Percentiles rank a stretch among this genome's conserved stretches.
These are phyloP conservation scores for Rhododendron simsii DNA, from an alignment of 148 eudicot genomes.

Conservation along the genomic window DNA sequence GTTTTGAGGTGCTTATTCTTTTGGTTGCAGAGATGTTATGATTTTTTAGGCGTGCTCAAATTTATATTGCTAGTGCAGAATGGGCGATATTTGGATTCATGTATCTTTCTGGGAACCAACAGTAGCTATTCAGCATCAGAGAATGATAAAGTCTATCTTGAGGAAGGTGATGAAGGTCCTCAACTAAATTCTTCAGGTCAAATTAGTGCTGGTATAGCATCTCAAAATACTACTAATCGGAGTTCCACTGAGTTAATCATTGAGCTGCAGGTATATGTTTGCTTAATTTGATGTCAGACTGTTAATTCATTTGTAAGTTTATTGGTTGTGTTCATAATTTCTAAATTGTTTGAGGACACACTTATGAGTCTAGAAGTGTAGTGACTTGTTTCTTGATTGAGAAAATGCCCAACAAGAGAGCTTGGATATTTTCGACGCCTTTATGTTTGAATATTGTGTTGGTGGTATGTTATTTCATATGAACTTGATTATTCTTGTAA, in stretches of 20 bases:
- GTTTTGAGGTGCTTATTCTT: neutral
- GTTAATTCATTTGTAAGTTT: neutral
- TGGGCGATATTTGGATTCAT: constrained; percentile 78
- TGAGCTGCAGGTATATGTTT: constrained; percentile 70
- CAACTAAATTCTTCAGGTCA: constrained; percentile 23
- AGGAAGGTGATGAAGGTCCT: constrained; percentile 36
- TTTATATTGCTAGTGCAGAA: constrained; percentile 45
- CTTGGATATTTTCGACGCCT: neutral
- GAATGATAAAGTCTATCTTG: constrained; percentile 64
- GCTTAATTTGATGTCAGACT: neutral
- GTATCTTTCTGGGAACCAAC: constrained; percentile 65
- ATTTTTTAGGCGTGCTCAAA: neutral
- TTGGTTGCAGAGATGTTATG: neutral
- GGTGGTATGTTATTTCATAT: neutral
- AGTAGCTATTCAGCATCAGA: constrained; percentile 76
- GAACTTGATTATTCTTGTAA: no score
- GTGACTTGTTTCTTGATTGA: neutral
- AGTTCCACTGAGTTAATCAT: constrained; percentile 51
- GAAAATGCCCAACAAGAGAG: neutral
- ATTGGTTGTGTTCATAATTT: neutral
- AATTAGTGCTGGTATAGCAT: constrained; percentile 21
- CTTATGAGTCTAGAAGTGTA: neutral
- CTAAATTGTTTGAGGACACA: neutral
- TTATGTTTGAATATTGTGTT: neutral
- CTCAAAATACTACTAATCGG: constrained; percentile 36